Evolutionary conservation across 176 grass and related monocot genomes (phyloP), one percentile per base, ranked within the genome.

Genomic region (Puya raimondii): DNA sequence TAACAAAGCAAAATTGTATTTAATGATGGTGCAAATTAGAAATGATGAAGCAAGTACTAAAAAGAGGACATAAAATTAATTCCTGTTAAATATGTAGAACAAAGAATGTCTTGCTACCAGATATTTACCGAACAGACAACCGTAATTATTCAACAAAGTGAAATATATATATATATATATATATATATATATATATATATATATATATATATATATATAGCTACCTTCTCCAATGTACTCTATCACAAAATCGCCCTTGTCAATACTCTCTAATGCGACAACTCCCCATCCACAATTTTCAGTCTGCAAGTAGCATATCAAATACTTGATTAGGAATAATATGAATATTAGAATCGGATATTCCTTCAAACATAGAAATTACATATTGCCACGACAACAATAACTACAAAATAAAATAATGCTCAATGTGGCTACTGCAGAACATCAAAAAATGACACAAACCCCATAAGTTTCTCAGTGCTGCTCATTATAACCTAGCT

Each of bases 161-260:
- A 20, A 12, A 18, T 48, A 63, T 13, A 4, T 51, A 65, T 27
- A 29, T 29, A 29, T 29, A 29, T 29, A 27, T 27, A 27, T 27
- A 27, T 27, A 27, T 27, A 27, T 27, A 27, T 27, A 27, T 27
- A 27, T 27, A 27, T 27, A 33, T 33, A 33, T 33, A 33, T 33
- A 33, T 33, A 76, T 20, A 74, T 49, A 23, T 49, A 16, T 51
- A 63, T 25, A 54, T 27, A 58, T 23, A 16, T n/a, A 25, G 82
- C 70, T 81, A 99, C 94, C 94, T 99, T 99, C 94, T 53, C 94
- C 94, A 90, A 99, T 88, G 74, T 99, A 93, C 78, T 99, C 94
- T 8, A 99, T 90, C 76, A 99, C 70, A 86, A 99, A 99, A 85
- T 99, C 89, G 50, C 82, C 89, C 74, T 90, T 99, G 50, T 99